These are phyloP conservation scores for Solanum clarkiae DNA, from an alignment of 257 asterid species.

Conservation along the genomic window DNA sequence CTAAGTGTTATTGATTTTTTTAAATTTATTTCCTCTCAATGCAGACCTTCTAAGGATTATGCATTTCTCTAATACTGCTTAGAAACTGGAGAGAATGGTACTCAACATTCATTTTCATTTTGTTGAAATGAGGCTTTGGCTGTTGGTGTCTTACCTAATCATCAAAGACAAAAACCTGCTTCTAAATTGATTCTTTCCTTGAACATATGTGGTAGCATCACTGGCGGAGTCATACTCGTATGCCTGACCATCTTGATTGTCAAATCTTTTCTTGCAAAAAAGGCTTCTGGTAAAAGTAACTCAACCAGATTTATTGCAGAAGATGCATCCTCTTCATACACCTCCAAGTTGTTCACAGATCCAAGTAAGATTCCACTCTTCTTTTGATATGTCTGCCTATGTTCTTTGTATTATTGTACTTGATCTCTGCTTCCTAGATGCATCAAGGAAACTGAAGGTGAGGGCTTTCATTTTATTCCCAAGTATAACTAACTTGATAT, in stretches of 20 bases:
- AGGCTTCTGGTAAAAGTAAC: constrained; percentile 7
- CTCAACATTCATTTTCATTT: constrained; percentile 48
- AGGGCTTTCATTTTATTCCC: not conserved
- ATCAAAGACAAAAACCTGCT: constrained; percentile 22
- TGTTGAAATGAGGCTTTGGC: constrained; percentile 75
- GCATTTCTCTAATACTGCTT: constrained; percentile 46
- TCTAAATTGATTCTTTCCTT: constrained; percentile 31
- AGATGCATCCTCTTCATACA: constrained; percentile 40
- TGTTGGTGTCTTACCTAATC: constrained; percentile 63
- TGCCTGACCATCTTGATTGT: constrained; percentile 18
- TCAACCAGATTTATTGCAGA: constrained; percentile 27
- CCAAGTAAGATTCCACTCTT: constrained; percentile 46
- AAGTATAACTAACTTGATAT: not conserved
- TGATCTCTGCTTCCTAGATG: not conserved
- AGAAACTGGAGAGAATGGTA: constrained; percentile 16
- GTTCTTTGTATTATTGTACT: no score
- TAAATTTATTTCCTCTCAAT: no score
- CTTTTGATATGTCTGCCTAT: no score
- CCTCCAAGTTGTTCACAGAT: constrained; percentile 61
- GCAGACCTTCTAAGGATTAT: no score
- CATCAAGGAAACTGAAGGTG: not conserved
- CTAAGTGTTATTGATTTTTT: no score
- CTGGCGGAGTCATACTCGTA: constrained; percentile 38
- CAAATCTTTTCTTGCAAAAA: constrained; percentile 30
- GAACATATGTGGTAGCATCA: constrained; percentile 40